Conservation (phyloP, 371 early-diverging fungal species). For the Capniomyces stellatus region DNA sequence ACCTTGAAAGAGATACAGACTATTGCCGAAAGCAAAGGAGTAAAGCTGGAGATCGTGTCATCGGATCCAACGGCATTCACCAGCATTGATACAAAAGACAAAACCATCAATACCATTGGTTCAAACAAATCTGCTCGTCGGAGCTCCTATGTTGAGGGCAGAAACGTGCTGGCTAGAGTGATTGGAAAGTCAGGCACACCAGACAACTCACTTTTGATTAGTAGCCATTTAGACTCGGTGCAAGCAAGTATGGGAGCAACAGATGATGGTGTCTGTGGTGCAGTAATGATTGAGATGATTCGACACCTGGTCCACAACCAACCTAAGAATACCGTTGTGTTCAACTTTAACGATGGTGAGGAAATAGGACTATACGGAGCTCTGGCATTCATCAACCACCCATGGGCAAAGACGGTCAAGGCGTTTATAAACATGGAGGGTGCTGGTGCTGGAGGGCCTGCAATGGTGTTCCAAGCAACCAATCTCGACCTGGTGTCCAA, state of each 20-base stretch:
- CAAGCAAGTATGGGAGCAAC: conserved; percentile 64
- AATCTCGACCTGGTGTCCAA: conserved; percentile 29
- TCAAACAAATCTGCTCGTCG: neutral
- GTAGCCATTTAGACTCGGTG: conserved; percentile 48
- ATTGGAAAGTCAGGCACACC: neutral
- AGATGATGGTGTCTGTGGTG: conserved; percentile 67
- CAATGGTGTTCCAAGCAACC: conserved; percentile 44
- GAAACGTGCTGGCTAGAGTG: conserved; percentile 1
- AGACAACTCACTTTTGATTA: conserved; percentile 27
- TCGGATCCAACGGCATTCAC: conserved; percentile 1
- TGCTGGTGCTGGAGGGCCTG: conserved; percentile 60
- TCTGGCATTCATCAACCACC: conserved; percentile 46
- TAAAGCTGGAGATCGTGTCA: neutral
- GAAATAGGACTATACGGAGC: conserved; percentile 65
- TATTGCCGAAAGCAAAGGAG: neutral
- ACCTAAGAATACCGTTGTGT: conserved; percentile 34
- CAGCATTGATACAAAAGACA: neutral
- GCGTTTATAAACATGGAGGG: conserved; percentile 71
- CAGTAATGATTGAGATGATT: conserved; percentile 44
- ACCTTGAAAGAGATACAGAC: neutral
- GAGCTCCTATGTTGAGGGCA: neutral
- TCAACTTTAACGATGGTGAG: conserved; percentile 76
- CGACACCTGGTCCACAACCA: conserved; percentile 40
- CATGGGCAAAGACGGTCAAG: conserved; percentile 49
- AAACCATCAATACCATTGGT: too few relatives aligned